phyloP scores from a whole-genome alignment of 1,139 yeast species.

The Taiozyma sp. region DNA sequence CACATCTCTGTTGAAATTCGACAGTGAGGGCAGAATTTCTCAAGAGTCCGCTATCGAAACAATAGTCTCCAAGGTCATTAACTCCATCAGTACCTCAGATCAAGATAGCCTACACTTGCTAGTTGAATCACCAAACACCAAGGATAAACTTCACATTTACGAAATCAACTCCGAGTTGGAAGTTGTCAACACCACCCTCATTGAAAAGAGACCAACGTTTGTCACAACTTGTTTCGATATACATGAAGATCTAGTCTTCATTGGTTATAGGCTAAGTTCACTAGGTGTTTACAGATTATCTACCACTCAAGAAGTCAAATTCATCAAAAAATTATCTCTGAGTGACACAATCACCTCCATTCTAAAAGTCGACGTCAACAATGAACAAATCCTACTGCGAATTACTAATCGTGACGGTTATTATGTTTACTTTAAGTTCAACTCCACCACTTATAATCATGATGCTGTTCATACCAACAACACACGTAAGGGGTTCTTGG shows the following conservation, averaged over 20 bases:
- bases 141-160: conserved; percentile 48
- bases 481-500: conserved; percentile 71
- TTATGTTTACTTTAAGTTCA: conserved; percentile 33
- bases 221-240: conserved; percentile 53
- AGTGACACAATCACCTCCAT: conserved; percentile 78
- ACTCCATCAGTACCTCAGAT: conserved; percentile 37
- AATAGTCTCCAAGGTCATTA: conserved; percentile 46
- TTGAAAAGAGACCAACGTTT: conserved; percentile 43
- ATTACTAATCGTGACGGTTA: conserved; percentile 65
- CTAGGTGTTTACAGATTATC: conserved; percentile 49
- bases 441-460: conserved; percentile 8
- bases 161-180: conserved; percentile 29
- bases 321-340: conserved; percentile 45
- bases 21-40: conserved; percentile 19
- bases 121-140: conserved; percentile 67
- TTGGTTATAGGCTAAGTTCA: conserved; percentile 75
- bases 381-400: conserved; percentile 26
- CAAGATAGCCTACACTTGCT: conserved; percentile 34
- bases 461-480: conserved; percentile 53
- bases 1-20: conserved; percentile 41
- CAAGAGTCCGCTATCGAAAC: conserved; percentile 15
- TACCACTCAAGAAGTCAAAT: conserved; percentile 21
- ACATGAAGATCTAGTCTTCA: conserved; percentile 40
- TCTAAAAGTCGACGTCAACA: conserved; percentile 29
- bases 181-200: conserved; percentile 17